Evolutionary conservation across 257 asterid species (phyloP).

Genomic region (Prunella vulgaris): DNA sequence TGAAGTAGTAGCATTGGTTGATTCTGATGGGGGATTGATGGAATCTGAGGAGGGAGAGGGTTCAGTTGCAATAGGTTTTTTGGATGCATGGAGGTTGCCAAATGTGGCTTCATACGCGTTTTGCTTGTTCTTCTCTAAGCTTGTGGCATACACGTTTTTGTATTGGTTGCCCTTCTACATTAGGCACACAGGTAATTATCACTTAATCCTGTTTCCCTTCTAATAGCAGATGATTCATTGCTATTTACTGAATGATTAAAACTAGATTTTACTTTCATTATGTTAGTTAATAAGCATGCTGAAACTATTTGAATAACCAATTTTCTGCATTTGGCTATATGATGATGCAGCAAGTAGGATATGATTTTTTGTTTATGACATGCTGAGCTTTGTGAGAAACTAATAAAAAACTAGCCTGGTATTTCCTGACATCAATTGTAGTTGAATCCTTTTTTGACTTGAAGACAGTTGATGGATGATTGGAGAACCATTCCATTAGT

Average conservation of each 20-base stretch:
- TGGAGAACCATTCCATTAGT: background rate
- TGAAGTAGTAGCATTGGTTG: conserved; percentile 70
- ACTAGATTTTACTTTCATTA: background rate
- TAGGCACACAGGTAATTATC: conserved; percentile 69
- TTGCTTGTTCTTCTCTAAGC: conserved; percentile 93
- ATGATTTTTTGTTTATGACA: background rate
- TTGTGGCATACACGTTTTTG: conserved; percentile 89
- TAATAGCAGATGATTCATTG: background rate
- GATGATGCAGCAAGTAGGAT: background rate
- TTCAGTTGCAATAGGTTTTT: conserved; percentile 66
- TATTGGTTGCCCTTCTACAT: conserved; percentile 97
- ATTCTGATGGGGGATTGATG: conserved; percentile 26
- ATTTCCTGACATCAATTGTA: background rate
- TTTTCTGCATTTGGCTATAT: background rate
- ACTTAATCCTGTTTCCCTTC: background rate
- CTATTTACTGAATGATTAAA: conserved; percentile 1
- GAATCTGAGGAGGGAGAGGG: conserved; percentile 36
- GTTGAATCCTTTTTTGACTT: background rate
- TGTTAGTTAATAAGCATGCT: background rate
- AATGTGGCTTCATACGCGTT: conserved; percentile 77
- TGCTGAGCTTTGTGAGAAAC: conserved; percentile 9
- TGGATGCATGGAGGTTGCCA: conserved; percentile 90
- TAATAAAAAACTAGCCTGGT: conserved; percentile 8
- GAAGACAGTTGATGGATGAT: background rate
- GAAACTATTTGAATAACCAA: conserved; percentile 1